A percentile compares a stretch with the other conserved stretches of the same genome.
phyloP scores from a whole-genome alignment of 768 basidiomycete species.

The Gloeopeniophorella convolvens region DNA sequence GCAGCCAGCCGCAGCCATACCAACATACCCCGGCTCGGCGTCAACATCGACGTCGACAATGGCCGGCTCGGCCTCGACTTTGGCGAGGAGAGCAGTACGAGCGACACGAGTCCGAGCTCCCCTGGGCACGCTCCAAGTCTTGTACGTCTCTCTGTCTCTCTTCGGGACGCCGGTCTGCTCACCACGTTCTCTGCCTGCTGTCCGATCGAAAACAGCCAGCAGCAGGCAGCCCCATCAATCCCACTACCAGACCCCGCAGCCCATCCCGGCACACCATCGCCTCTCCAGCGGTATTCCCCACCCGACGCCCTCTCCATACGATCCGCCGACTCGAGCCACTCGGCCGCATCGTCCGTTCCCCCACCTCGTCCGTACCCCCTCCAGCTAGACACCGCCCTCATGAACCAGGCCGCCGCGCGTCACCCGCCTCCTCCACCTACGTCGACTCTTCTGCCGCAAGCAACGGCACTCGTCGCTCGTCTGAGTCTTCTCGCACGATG shows the following conservation, averaged over 20 bases:
- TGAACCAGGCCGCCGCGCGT: conserved; percentile 16
- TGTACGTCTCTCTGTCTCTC: conserved; percentile 12
- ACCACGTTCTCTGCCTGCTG: background rate
- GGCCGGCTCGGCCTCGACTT: conserved; percentile 58
- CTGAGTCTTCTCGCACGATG: conserved; percentile 61
- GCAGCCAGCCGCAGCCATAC: conserved; percentile 21
- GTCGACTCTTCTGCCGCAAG: conserved; percentile 29
- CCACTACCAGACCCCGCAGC: conserved; percentile 4
- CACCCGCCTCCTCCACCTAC: conserved; percentile 34
- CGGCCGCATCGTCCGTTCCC: conserved; percentile 21
- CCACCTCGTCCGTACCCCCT: conserved; percentile 41
- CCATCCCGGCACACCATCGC: conserved; percentile 19
- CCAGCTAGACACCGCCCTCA: conserved; percentile 50
- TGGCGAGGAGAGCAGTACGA: conserved; percentile 29
- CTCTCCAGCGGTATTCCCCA: conserved; percentile 11
- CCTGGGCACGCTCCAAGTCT: conserved; percentile 36
- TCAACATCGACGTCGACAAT: conserved; percentile 48
- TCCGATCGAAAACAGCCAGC: conserved; percentile 2
- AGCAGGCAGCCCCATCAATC: conserved; percentile 4
- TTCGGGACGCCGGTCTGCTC: background rate
- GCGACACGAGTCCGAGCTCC: conserved; percentile 51
- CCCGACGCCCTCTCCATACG: conserved; percentile 35
- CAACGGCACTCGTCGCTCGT: conserved; percentile 47
- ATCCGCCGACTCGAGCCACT: conserved; percentile 32
- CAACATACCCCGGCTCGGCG: conserved; percentile 34